Evolutionary conservation across 2,329 filamentous ascomycete genomes (phyloP).

Genomic region (Trichoderma hamatum): DNA sequence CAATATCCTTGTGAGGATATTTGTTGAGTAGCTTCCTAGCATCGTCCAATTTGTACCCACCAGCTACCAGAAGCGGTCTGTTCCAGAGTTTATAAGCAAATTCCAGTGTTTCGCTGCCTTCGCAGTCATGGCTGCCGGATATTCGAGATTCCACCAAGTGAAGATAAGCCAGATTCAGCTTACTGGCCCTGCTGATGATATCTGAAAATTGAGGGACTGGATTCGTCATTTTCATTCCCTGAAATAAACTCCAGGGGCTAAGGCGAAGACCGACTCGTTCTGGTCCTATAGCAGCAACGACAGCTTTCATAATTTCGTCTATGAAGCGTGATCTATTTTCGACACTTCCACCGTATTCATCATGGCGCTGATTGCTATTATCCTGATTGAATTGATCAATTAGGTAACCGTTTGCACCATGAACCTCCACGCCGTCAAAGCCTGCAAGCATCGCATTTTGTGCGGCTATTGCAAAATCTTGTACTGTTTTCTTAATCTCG

Average conservation of each 20-base stretch:
- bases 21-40: conserved; percentile 29
- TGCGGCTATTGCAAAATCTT: conserved; percentile 59
- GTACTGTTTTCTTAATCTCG: conserved; percentile 70
- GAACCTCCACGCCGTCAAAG: conserved; percentile 69
- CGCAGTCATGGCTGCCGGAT: background rate
- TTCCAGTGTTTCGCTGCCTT: conserved; percentile 26
- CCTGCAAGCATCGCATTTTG: conserved; percentile 63
- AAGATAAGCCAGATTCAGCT: background rate
- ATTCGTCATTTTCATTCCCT: conserved; percentile 34
- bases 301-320: conserved; percentile 50
- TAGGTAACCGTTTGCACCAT: conserved; percentile 62
- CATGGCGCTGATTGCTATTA: conserved; percentile 54
- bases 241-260: conserved; percentile 51
- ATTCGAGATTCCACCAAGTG: background rate
- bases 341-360: conserved; percentile 57
- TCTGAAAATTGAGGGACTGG: conserved; percentile 37
- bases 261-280: conserved; percentile 58
- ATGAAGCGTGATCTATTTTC: conserved; percentile 56
- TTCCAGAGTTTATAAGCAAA: conserved; percentile 39
- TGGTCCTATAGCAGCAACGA: conserved; percentile 49
- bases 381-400: conserved; percentile 63
- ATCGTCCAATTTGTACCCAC: conserved; percentile 33
- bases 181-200: conserved; percentile 36
- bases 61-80: conserved; percentile 35
- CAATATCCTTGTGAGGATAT: conserved; percentile 31